phyloP scores from a whole-genome alignment of 164 flowering plant species.

The Houttuynia cordata region DNA sequence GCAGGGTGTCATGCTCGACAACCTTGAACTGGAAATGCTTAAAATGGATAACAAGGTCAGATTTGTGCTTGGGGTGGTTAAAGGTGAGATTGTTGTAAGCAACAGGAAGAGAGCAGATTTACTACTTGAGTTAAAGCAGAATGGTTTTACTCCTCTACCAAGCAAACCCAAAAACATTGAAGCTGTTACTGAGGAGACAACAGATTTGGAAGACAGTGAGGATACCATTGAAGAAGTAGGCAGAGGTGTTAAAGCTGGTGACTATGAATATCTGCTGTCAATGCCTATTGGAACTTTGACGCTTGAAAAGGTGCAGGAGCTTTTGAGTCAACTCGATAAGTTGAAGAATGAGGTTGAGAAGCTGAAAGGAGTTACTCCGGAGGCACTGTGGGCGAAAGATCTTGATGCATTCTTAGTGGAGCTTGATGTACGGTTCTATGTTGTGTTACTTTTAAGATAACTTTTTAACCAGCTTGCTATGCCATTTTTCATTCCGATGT shows the following conservation, averaged over 20 bases:
- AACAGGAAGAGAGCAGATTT: constrained; percentile 75
- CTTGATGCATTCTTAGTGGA: constrained; percentile 51
- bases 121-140: constrained; percentile 52
- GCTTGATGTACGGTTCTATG: constrained; percentile 40
- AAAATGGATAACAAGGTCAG: constrained; percentile 75
- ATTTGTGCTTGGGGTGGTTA: constrained; percentile 75
- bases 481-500: not conserved
- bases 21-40: constrained; percentile 47
- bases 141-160: constrained; percentile 80
- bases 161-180: constrained; percentile 41
- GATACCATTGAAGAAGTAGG: constrained; percentile 22
- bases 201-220: constrained; percentile 29
- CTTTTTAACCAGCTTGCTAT: not conserved
- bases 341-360: constrained; percentile 44
- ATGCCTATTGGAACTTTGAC: constrained; percentile 81
- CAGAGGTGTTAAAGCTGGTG: constrained; percentile 26
- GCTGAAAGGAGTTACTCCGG: constrained; percentile 40
- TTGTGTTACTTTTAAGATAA: not conserved
- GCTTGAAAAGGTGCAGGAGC: constrained; percentile 66
- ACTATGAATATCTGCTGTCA: constrained; percentile 73
- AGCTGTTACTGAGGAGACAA: constrained; percentile 12
- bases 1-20: constrained; percentile 60
- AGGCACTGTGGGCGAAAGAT: constrained; percentile 64
- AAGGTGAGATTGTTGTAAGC: constrained; percentile 69
- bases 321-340: constrained; percentile 44